Percentiles rank a stretch among this genome's conserved stretches.
Evolutionary conservation across 495 filamentous ascomycete species (phyloP).

Genomic region (Trichoderma parareesei): DNA sequence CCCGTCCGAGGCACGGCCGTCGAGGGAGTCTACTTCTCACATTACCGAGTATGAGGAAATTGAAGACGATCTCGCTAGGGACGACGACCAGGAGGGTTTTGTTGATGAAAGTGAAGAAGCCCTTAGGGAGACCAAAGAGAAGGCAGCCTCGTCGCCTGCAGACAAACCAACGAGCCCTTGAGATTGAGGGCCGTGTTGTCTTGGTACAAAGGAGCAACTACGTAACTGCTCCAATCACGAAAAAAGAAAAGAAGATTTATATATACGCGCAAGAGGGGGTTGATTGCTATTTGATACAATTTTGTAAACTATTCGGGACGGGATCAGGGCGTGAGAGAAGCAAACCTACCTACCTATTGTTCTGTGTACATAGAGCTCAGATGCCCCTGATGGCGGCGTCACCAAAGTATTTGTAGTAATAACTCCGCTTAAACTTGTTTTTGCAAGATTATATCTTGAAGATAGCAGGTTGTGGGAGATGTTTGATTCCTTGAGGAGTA

Average conservation of each 20-base stretch:
- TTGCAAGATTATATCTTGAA: background rate
- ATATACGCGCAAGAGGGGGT: background rate
- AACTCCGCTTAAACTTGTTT: background rate
- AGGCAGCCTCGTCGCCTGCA: background rate
- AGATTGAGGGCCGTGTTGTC: no score
- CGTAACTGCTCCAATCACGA: background rate
- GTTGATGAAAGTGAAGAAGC: slow-evolving; percentile 14
- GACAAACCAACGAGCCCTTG: background rate
- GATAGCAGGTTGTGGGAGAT: background rate
- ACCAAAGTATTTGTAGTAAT: background rate
- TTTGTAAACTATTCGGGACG: background rate
- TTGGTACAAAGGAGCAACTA: background rate
- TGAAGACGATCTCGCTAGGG: slow-evolving; percentile 33
- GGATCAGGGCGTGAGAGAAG: background rate
- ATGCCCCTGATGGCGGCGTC: background rate
- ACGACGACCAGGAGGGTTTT: slow-evolving; percentile 21
- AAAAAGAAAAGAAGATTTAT: background rate
- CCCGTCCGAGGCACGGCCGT: slow-evolving; percentile 17
- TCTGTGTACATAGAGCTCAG: background rate
- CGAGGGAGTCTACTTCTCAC: slow-evolving; percentile 20
- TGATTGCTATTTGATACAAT: background rate
- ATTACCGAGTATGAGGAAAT: slow-evolving; percentile 39
- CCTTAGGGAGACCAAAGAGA: background rate
- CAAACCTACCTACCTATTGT: background rate
- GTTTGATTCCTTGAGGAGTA: background rate